Evolutionary conservation across 768 basidiomycete species (phyloP), one percentile per base, ranked within the genome.

Genomic region (Russula abietina): DNA sequence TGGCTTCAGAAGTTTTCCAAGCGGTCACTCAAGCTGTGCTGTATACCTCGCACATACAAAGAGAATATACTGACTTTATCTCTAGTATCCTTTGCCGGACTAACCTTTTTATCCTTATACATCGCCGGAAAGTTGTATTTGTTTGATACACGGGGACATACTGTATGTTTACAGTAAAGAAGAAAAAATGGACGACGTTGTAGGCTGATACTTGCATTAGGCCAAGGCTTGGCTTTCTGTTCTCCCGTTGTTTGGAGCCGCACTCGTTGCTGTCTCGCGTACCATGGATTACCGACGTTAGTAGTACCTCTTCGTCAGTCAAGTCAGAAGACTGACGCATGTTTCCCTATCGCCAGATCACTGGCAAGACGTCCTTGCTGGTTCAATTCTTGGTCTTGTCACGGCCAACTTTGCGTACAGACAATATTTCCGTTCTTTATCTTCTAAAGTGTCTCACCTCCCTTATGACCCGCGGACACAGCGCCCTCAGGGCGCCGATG

Each of bases 1-100:
- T 74, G 95, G 94, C 1, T 98, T 92, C 78, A 83, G 90, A 68
- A 94, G 92, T 70, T 97, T 98, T 73, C 89, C 88, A 16, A 92
- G 90, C 58, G 95, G 95, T 1, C 94, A 97, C 74, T 87, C 92
- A 3, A 93, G 91, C 68, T 64, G 93, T 94, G 74, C 55, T 88
- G 76, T 36, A 22, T 51, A 26, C 41, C n/a, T 16, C 28, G 14
- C 33, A 45, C 38, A 22, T 28, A 49, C 26, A 49, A 11, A 61
- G 46, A 36, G 16, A 64, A 30, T 55, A 39, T 54, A 19, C 52
- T 59, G 33, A 55, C 32, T 12, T 45, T 12, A 12, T 53, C 62
- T 57, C 11, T 68, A 91, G 93, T 96, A 58, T 92, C 94, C 0
- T 98, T 96, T 71, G 91, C 93, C 7, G 96, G 96, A 1, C 79